These are phyloP conservation scores for Barnettozyma californica DNA, from an alignment of 805 yeast species.

Conservation along the genomic window DNA sequence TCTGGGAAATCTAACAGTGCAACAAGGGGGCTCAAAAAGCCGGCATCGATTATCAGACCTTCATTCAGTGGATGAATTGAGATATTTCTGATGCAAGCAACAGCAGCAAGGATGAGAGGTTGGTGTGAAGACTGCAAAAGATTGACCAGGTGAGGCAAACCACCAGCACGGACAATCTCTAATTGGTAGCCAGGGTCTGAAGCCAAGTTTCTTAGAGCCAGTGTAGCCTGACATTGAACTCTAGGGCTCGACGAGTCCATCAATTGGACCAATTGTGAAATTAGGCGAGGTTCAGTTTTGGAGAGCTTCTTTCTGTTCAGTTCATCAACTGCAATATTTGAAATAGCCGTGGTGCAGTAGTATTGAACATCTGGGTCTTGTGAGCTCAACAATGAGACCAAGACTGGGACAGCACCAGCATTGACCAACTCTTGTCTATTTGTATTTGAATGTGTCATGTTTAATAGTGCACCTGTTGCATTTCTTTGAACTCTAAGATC, in stretches of 20 bases:
- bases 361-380: conserved; percentile 96
- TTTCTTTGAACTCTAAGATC: conserved; percentile 96
- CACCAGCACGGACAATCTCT: conserved; percentile 93
- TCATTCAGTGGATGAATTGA: conserved; percentile 96
- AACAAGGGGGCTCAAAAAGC: conserved; percentile 88
- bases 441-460: conserved; percentile 97
- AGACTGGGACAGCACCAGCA: conserved; percentile 97
- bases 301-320: conserved; percentile 82
- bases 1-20: conserved; percentile 76
- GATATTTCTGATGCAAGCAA: conserved; percentile 95
- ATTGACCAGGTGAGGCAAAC: conserved; percentile 88
- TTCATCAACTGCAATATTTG: conserved; percentile 96
- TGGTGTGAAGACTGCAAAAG: conserved; percentile 84
- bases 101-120: conserved; percentile 91
- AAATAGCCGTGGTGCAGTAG: conserved; percentile 94
- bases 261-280: conserved; percentile 76
- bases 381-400: conserved; percentile 79
- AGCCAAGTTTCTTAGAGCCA: conserved; percentile 92
- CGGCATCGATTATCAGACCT: conserved; percentile 93
- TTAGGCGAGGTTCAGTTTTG: conserved; percentile 88
- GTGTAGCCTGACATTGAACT: conserved; percentile 97
- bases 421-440: conserved; percentile 94
- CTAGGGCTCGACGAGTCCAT: conserved; percentile 94
- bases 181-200: conserved; percentile 94
- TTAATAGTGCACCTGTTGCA: conserved; percentile 95